Conservation (phyloP, 352 stramenopile genomes). For the Globisporangium nodosum region DNA sequence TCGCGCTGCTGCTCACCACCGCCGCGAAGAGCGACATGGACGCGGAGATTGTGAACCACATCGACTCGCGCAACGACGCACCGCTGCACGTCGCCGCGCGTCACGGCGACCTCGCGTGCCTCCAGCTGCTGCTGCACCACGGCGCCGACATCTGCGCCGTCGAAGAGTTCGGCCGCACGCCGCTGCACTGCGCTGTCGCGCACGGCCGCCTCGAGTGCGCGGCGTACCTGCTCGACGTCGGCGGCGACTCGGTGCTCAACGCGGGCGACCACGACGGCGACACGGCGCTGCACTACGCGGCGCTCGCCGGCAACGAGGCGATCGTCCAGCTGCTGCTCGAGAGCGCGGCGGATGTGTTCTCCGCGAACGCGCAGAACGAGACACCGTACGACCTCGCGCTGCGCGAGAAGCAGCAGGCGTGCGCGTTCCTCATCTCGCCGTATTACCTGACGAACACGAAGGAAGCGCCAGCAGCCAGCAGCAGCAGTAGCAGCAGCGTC, state of each 20-base stretch:
- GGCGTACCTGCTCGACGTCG: conserved; percentile 80
- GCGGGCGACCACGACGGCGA: conserved; percentile 70
- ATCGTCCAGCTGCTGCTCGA: conserved; percentile 75
- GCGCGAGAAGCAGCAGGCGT: conserved; percentile 38
- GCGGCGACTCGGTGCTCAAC: conserved; percentile 75
- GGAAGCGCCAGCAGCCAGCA: background rate
- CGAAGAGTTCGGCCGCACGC: conserved; percentile 72
- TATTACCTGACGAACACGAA: conserved; percentile 47
- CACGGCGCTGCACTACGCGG: conserved; percentile 72
- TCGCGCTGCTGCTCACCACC: conserved; percentile 56
- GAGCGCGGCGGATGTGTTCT: conserved; percentile 65
- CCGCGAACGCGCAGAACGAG: conserved; percentile 51
- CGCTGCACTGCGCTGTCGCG: conserved; percentile 67
- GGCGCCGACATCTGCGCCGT: conserved; percentile 80
- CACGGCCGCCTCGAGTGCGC: conserved; percentile 63
- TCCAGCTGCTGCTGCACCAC: conserved; percentile 72
- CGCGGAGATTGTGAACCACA: conserved; percentile 83
- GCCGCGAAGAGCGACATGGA: conserved; percentile 85
- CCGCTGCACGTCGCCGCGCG: conserved; percentile 72
- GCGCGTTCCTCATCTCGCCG: conserved; percentile 45
- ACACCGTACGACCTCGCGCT: conserved; percentile 63
- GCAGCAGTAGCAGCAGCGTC: background rate
- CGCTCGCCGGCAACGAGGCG: conserved; percentile 44
- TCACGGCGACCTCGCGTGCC: conserved; percentile 61
- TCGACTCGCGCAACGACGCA: conserved; percentile 74